These are phyloP conservation scores for Lindgomyces ingoldianus DNA, from an alignment of 495 filamentous ascomycete species.

Conservation along the genomic window DNA sequence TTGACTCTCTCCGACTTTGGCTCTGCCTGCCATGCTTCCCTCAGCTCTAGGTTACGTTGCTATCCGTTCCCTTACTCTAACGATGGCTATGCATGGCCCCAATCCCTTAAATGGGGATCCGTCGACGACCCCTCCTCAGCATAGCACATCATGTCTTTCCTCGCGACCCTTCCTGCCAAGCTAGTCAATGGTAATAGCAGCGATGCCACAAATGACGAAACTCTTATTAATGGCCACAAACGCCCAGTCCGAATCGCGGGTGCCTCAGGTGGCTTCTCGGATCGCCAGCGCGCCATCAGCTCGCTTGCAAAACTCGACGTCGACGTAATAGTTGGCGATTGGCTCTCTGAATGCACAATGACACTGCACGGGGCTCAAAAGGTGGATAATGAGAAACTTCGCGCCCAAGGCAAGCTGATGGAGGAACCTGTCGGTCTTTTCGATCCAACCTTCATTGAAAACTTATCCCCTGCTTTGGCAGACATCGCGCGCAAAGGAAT, in stretches of 20 bases:
- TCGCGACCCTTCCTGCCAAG: not conserved
- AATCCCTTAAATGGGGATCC: not conserved
- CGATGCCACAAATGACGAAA: not conserved
- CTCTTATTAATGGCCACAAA: slow-evolving; percentile 28
- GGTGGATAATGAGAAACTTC: slow-evolving; percentile 17
- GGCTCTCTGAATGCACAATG: slow-evolving; percentile 39
- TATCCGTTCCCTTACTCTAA: not conserved
- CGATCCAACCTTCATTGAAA: slow-evolving; percentile 34
- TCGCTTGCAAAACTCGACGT: slow-evolving; percentile 34
- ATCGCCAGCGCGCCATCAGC: slow-evolving; percentile 41
- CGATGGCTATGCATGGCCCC: not conserved
- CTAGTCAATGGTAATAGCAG: not conserved
- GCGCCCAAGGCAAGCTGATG: slow-evolving; percentile 39
- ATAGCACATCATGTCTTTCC: not conserved
- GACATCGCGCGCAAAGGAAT: slow-evolving; percentile 37
- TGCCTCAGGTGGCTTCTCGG: slow-evolving; percentile 42
- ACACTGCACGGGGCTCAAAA: slow-evolving; percentile 36
- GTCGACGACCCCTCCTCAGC: not conserved
- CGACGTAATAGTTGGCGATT: slow-evolving; percentile 40
- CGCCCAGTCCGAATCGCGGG: slow-evolving; percentile 42
- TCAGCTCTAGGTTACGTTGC: not conserved
- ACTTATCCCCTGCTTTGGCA: slow-evolving; percentile 25
- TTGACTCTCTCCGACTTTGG: not conserved
- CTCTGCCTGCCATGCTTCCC: not conserved
- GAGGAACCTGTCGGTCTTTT: slow-evolving; percentile 30